These are phyloP conservation scores for Citrullus amarus DNA, from an alignment of 306 rosid species.

Conservation along the genomic window DNA sequence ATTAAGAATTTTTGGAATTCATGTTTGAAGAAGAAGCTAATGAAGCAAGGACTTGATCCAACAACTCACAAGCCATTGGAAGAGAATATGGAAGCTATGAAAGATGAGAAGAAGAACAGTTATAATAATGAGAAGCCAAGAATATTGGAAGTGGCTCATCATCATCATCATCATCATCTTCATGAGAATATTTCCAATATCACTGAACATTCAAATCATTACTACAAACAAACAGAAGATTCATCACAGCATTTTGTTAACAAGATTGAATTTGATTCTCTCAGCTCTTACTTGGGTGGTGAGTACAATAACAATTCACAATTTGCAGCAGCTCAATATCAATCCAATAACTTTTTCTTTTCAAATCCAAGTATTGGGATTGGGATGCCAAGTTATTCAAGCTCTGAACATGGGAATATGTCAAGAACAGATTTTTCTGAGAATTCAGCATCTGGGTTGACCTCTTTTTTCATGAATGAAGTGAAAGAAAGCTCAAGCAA, in stretches of 20 bases:
- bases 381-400: conserved; percentile 61
- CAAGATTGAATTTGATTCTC: background rate
- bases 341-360: background rate
- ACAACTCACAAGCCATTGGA: conserved; percentile 63
- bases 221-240: background rate
- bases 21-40: conserved; percentile 76
- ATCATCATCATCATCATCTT: background rate
- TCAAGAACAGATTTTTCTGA: conserved; percentile 57
- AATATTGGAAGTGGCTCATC: background rate
- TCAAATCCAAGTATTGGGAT: conserved; percentile 31
- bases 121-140: background rate
- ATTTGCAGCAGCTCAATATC: background rate
- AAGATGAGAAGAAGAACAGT: conserved; percentile 17
- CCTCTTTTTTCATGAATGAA: conserved; percentile 44
- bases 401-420: conserved; percentile 51
- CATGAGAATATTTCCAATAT: background rate
- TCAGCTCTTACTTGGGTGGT: background rate
- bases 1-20: conserved; percentile 96
- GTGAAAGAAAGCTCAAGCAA: conserved; percentile 76
- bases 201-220: background rate
- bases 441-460: conserved; percentile 45
- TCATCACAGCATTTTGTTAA: conserved; percentile 1
- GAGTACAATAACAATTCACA: background rate
- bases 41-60: conserved; percentile 95
- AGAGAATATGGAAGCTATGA: conserved; percentile 10